phyloP scores from a whole-genome alignment of 352 stramenopile species.

The Pelagophyceae sp. region DNA sequence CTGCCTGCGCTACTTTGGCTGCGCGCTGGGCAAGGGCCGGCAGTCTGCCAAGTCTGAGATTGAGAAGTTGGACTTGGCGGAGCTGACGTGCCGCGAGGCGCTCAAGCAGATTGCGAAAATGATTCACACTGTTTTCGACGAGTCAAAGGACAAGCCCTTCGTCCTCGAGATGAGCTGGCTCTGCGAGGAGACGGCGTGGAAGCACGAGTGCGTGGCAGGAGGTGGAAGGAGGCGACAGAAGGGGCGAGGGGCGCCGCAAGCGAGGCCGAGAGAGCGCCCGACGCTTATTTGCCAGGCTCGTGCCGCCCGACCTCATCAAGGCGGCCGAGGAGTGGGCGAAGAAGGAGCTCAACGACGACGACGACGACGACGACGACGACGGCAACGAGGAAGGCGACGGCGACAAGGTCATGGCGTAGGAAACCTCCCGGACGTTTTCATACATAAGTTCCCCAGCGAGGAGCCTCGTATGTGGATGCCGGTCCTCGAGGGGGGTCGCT shows the following conservation, averaged over 20 bases:
- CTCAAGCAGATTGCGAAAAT: conserved; percentile 98
- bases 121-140: conserved; percentile 88
- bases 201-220: conserved; percentile 88
- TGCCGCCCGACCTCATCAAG: neutral
- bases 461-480: no score
- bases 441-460: no score
- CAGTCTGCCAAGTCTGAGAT: conserved; percentile 98
- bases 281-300: neutral
- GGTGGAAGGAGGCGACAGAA: no score
- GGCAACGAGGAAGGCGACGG: neutral
- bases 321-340: neutral
- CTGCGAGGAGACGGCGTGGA: conserved; percentile 83
- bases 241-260: conserved; percentile 44
- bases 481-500: no score
- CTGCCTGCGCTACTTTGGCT: conserved; percentile 86
- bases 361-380: conserved; percentile 19
- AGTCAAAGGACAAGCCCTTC: conserved; percentile 93
- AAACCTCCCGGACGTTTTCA: no score
- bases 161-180: conserved; percentile 97
- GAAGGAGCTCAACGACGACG: conserved; percentile 7
- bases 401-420: no score
- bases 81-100: conserved; percentile 78
- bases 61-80: conserved; percentile 65
- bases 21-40: conserved; percentile 89
- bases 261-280: conserved; percentile 12